Base-by-base conservation (phyloP, 2,329 filamentous ascomycete genomes). In the Penicillium olsonii region DNA sequence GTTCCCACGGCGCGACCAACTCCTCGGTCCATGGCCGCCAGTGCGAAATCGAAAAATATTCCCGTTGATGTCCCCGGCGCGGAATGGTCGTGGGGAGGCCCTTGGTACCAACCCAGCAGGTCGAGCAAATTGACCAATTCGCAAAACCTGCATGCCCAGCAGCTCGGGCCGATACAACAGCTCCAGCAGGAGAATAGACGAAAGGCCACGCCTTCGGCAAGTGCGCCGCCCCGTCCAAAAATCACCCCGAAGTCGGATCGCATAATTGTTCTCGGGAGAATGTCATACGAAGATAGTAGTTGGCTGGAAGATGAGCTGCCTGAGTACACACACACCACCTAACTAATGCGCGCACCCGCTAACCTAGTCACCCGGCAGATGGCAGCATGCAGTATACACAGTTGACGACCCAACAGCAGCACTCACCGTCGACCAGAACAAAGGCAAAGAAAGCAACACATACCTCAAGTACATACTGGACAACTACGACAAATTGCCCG, bases 381-480 rank as follows among this genome's bases (percentile, higher is more conserved):
- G 75, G 75, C 64, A 74, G 47, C 61, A 64, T 40, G 71, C 68
- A 19, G 70, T 78, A 48, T 77, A 75, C 58, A 63, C 63, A 37
- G 71, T 71, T 27, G 69, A 75, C 57, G 61, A 67, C 44, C 55
- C 59, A 39, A 50, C 64, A 20, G 56, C 57, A 20, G 48, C 59
- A 2, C 53, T 56, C 17, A 41, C 44, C 11, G 55, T 65, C 9
- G 48, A 63, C 22, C 50, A 56, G 19, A 72, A 76, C 55, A 76
- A 76, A 56, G 73, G 73, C 48, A 67, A 64, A 45, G 75, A 77
- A 61, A 66, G 69, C 37, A 73, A 68, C 47, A 67, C 69, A 15
- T 77, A 77, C 47, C 63, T 77, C 6, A 74, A 72, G 26, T 76
- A 73, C 51, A 70, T 78, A 35, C 65, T 75, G 26, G 71, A 76